Evolutionary conservation across 2,329 filamentous ascomycete species (phyloP).

Genomic region (Microdochium nivale): DNA sequence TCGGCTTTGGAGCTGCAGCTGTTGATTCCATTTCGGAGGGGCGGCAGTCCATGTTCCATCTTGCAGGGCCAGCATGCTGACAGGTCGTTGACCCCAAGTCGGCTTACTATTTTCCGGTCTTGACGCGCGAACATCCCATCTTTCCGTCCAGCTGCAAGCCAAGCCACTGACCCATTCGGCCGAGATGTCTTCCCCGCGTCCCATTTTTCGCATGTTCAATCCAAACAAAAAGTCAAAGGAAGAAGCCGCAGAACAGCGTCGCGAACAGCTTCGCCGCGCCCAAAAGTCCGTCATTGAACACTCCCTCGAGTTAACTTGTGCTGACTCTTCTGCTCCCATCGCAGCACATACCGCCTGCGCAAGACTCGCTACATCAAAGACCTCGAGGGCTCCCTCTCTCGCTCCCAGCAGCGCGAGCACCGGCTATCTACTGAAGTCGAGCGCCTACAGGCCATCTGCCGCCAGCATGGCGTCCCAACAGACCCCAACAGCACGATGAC

Average conservation of each 20-base stretch:
- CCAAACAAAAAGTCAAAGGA: not conserved
- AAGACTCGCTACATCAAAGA: not conserved
- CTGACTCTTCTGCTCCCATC: not conserved
- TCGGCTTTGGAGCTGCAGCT: no score
- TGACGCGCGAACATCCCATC: no score
- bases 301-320: not conserved
- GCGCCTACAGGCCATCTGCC: not conserved
- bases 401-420: not conserved
- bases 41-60: no score
- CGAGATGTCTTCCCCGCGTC: not conserved
- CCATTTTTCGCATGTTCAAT: not conserved
- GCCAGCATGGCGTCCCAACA: not conserved
- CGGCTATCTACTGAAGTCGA: not conserved
- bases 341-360: not conserved
- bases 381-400: not conserved
- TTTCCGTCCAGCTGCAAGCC: not conserved
- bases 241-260: not conserved
- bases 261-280: not conserved
- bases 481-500: not conserved
- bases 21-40: no score
- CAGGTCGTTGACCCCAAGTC: no score
- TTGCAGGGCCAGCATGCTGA: no score
- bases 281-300: not conserved
- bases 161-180: not conserved
- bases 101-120: no score